A percentile compares a stretch with the other conserved stretches of the same genome.
Evolutionary conservation across 2,329 filamentous ascomycete genomes (phyloP).

Genomic region (Arthrobotrys sinensis): DNA sequence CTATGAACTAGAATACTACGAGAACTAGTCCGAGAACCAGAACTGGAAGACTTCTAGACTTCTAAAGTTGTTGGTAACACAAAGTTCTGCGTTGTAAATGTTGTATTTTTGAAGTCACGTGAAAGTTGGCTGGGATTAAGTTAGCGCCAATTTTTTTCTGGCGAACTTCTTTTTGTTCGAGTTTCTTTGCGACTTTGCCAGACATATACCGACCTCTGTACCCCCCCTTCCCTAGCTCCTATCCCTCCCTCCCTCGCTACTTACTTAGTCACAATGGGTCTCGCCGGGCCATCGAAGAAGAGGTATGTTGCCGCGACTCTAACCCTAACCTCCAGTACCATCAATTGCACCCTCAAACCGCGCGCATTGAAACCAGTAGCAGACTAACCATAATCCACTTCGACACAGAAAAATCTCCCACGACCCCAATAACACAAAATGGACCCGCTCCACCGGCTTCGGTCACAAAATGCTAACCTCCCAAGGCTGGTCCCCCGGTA

Average conservation of each 20-base stretch:
- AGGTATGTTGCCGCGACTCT: slow-evolving; percentile 19
- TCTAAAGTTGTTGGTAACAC: neutral
- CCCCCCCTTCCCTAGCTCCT: too few relatives aligned
- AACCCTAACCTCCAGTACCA: neutral
- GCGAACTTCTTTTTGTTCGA: neutral
- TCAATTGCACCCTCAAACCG: slow-evolving; percentile 4
- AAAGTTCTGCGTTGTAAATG: neutral
- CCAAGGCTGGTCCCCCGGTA: slow-evolving; percentile 91
- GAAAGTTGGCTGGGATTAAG: neutral
- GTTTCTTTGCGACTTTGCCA: neutral
- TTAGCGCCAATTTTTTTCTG: slow-evolving; percentile 13
- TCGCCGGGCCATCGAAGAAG: slow-evolving; percentile 60
- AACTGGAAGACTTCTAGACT: too few relatives aligned
- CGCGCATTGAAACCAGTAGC: neutral
- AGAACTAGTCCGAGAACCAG: too few relatives aligned
- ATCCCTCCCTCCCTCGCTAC: neutral
- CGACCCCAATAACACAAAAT: slow-evolving; percentile 96
- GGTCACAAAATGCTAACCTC: slow-evolving; percentile 89
- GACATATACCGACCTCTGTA: neutral
- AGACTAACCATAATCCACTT: neutral
- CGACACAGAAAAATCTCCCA: slow-evolving; percentile 79
- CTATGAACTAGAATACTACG: too few relatives aligned
- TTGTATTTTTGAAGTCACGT: neutral
- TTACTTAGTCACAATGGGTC: slow-evolving; percentile 49
- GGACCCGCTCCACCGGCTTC: slow-evolving; percentile 86